Conservation (phyloP, 305 asterid species). For the Fraxinus ornus region DNA sequence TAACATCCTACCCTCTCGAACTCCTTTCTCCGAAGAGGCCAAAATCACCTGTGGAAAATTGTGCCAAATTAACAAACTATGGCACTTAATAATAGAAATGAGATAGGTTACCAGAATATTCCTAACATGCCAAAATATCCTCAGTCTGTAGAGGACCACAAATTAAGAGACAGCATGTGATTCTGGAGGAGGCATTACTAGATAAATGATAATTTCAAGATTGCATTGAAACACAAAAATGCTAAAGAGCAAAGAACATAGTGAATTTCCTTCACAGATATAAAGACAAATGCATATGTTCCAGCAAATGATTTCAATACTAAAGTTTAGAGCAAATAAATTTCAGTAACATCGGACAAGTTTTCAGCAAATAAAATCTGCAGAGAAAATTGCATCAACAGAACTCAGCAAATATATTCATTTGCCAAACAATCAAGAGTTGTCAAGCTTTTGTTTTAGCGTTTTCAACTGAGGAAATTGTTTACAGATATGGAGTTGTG, state of each 20-base stretch:
- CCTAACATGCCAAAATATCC: constrained; percentile 1
- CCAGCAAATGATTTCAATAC: neutral
- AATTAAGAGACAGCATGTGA: constrained; percentile 2
- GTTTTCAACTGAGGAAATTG: neutral
- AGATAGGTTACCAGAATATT: neutral
- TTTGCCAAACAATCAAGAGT: neutral
- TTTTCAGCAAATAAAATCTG: neutral
- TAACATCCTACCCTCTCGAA: constrained; percentile 85
- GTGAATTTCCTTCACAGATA: neutral
- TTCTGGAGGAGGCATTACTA: constrained; percentile 4
- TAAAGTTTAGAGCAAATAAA: neutral
- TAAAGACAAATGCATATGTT: neutral
- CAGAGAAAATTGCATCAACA: neutral
- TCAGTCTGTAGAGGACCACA: neutral
- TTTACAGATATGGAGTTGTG: neutral
- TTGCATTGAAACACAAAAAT: constrained; percentile 7
- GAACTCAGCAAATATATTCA: neutral
- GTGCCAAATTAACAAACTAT: constrained; percentile 7
- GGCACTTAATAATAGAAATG: constrained; percentile 1
- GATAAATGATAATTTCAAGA: neutral
- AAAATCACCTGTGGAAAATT: constrained; percentile 65
- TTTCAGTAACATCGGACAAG: neutral
- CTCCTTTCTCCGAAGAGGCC: constrained; percentile 84
- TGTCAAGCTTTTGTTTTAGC: neutral
- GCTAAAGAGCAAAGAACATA: neutral